phyloP scores from a whole-genome alignment of 495 filamentous ascomycete species.

The Thozetella sp. region DNA sequence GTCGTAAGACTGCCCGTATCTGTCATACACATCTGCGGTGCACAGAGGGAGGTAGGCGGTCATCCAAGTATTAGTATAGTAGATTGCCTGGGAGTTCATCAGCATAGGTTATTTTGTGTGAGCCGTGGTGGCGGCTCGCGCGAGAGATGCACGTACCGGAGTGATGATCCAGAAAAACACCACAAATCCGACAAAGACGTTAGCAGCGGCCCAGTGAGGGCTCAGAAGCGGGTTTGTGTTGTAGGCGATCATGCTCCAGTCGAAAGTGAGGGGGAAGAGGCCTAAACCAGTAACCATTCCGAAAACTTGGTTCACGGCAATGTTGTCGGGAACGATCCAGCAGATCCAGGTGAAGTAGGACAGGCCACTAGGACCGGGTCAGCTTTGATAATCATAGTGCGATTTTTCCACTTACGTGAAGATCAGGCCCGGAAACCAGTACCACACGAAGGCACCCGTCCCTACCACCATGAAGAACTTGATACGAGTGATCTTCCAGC shows the following conservation, averaged over 20 bases:
- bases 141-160: constrained; percentile 11
- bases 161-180: constrained; percentile 27
- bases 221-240: constrained; percentile 23
- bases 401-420: constrained; percentile 11
- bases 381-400: neutral
- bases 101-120: too few species aligned
- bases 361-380: constrained; percentile 7
- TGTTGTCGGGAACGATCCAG: constrained; percentile 28
- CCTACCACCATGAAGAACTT: constrained; percentile 26
- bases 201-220: constrained; percentile 24
- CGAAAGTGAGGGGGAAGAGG: constrained; percentile 28
- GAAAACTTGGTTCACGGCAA: constrained; percentile 28
- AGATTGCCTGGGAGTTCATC: constrained; percentile 17
- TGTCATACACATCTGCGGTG: constrained; percentile 24
- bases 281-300: constrained; percentile 27
- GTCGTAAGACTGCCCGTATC: constrained; percentile 23
- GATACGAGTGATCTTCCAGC: constrained; percentile 24
- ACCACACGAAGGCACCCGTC: constrained; percentile 20
- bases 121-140: too few species aligned
- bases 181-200: constrained; percentile 25
- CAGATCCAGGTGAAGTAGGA: constrained; percentile 29
- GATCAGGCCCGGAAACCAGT: constrained; percentile 27
- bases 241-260: constrained; percentile 27
- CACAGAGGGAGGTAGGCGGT: constrained; percentile 24
- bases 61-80: constrained; percentile 29